Evolutionary conservation across 2,329 filamentous ascomycete species (phyloP).

Genomic region (Aspergillus ruber): DNA sequence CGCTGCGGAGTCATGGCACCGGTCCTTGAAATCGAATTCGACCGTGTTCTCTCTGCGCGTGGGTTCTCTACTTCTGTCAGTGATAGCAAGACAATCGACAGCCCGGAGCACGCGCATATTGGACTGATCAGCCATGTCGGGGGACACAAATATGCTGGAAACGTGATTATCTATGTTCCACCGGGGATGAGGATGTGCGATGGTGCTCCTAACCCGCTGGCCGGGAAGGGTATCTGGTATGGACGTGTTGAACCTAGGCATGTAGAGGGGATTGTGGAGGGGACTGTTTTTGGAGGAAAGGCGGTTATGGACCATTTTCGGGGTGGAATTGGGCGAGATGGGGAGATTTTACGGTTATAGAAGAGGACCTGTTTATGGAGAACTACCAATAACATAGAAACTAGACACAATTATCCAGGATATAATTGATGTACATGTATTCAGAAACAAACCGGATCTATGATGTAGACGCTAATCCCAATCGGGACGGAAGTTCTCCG

Average conservation of each 20-base stretch:
- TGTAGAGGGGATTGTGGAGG: slow-evolving; percentile 81
- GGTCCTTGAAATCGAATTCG: slow-evolving; percentile 64
- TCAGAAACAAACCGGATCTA: not conserved
- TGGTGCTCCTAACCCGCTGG: slow-evolving; percentile 26
- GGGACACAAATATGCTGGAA: slow-evolving; percentile 91
- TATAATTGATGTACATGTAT: not conserved
- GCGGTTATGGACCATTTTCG: slow-evolving; percentile 75
- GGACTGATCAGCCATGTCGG: slow-evolving; percentile 71
- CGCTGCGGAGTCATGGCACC: slow-evolving; percentile 79
- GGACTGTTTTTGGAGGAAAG: slow-evolving; percentile 81
- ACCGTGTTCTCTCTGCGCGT: slow-evolving; percentile 29
- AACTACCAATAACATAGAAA: not conserved
- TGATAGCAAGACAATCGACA: slow-evolving; percentile 20
- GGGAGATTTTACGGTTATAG: slow-evolving; percentile 60
- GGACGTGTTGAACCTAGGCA: slow-evolving; percentile 76
- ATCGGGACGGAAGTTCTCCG: slow-evolving; percentile 13
- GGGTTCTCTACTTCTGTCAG: slow-evolving; percentile 22
- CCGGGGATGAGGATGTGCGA: slow-evolving; percentile 23
- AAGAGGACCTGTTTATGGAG: not conserved
- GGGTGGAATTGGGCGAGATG: slow-evolving; percentile 74
- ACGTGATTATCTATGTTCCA: slow-evolving; percentile 74
- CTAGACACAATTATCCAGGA: not conserved
- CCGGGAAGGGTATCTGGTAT: slow-evolving; percentile 65
- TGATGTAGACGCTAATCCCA: slow-evolving; percentile 12
- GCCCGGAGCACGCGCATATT: slow-evolving; percentile 30